phyloP scores from a whole-genome alignment of 176 grass and related monocot genomes.

The Carex cristatella region DNA sequence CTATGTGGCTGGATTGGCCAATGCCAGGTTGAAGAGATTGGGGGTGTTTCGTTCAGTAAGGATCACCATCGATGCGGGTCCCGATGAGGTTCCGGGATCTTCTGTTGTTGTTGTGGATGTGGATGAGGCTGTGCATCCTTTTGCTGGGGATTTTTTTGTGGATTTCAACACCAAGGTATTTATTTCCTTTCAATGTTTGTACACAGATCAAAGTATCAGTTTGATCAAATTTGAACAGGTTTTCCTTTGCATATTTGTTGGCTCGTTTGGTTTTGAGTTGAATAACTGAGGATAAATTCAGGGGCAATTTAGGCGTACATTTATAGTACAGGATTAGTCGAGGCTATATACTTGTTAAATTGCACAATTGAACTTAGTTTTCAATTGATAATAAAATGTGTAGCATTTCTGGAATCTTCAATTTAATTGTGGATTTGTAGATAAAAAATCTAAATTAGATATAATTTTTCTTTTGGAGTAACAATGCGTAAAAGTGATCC shows the following conservation, averaged over 20 bases:
- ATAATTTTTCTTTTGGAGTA: neutral
- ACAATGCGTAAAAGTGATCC: neutral
- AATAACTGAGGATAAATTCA: neutral
- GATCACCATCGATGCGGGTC: conserved; percentile 70
- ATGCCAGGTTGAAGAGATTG: conserved; percentile 51
- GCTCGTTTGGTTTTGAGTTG: neutral
- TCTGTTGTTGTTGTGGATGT: conserved; percentile 59
- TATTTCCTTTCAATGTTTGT: neutral
- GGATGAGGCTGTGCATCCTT: conserved; percentile 37
- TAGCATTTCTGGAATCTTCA: neutral
- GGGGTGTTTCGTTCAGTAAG: conserved; percentile 63
- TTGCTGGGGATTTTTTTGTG: conserved; percentile 43
- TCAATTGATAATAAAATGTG: neutral
- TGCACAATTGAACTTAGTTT: neutral
- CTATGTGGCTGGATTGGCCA: conserved; percentile 49
- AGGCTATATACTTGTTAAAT: neutral
- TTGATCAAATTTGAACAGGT: neutral
- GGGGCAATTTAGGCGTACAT: neutral
- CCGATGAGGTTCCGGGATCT: conserved; percentile 35
- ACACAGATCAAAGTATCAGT: neutral
- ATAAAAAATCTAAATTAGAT: neutral
- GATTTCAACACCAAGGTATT: conserved; percentile 46
- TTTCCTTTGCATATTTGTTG: neutral
- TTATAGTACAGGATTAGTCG: neutral
- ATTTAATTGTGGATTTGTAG: neutral